Percentiles rank a stretch among this genome's conserved stretches.
These are phyloP conservation scores for Leccinum variabile DNA, from an alignment of 1,284 basidiomycete species.

Conservation along the genomic window DNA sequence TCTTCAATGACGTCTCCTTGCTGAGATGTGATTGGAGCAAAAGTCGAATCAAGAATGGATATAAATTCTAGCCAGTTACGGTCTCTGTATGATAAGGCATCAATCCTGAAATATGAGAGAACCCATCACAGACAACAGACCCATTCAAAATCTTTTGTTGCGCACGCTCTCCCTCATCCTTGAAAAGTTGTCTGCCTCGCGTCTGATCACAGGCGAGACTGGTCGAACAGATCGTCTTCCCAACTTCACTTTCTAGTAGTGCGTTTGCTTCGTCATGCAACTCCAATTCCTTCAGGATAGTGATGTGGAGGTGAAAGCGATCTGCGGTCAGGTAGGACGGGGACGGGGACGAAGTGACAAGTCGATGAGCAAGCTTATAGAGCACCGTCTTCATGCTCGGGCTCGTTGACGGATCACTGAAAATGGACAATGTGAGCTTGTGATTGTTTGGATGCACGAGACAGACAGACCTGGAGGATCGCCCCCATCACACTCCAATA, in stretches of 20 bases:
- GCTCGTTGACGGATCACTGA: constrained; percentile 61
- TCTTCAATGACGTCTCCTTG: constrained; percentile 23
- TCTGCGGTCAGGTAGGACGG: constrained; percentile 68
- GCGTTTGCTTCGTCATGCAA: constrained; percentile 69
- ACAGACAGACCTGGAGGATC: constrained; percentile 63
- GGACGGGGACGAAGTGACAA: constrained; percentile 58
- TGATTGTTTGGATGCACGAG: constrained; percentile 1
- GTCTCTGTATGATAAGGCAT: constrained; percentile 48
- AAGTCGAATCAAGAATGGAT: constrained; percentile 66
- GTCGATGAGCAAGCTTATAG: constrained; percentile 69
- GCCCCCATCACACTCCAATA: constrained; percentile 84
- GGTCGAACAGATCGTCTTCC: constrained; percentile 51
- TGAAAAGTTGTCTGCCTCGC: constrained; percentile 48
- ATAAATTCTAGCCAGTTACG: constrained; percentile 86
- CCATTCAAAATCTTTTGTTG: constrained; percentile 55
- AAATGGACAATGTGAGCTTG: constrained; percentile 16
- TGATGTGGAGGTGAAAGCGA: constrained; percentile 58
- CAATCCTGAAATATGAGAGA: constrained; percentile 26
- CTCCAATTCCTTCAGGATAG: constrained; percentile 57
- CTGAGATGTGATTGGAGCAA: constrained; percentile 40
- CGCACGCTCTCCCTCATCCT: constrained; percentile 61
- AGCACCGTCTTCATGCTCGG: constrained; percentile 62
- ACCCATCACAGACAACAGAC: constrained; percentile 35
- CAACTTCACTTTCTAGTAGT: constrained; percentile 49
- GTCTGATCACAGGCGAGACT: constrained; percentile 75